Percentiles rank a stretch among this genome's conserved stretches.
Evolutionary conservation across 169 alveolate species (phyloP).

Genomic region (Babesia sp.): DNA sequence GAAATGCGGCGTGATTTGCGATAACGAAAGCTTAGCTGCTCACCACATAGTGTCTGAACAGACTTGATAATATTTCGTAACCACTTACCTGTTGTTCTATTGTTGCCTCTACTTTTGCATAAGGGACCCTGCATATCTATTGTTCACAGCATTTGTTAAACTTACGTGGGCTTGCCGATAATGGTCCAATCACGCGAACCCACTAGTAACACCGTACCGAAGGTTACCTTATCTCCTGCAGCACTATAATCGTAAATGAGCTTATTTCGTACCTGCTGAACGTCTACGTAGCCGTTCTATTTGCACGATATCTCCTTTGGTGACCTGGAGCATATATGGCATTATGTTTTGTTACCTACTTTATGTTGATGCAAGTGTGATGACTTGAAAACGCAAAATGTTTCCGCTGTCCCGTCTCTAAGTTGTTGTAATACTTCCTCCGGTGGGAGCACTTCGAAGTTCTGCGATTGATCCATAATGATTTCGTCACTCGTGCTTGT

Average conservation of each 20-base stretch:
- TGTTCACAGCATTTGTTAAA: not conserved
- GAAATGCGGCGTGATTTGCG: slow-evolving; percentile 81
- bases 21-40: slow-evolving; percentile 81
- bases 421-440: slow-evolving; percentile 43
- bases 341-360: slow-evolving; percentile 10
- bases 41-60: slow-evolving; percentile 79
- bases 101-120: slow-evolving; percentile 83
- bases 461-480: slow-evolving; percentile 38
- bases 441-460: slow-evolving; percentile 74
- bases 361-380: slow-evolving; percentile 74
- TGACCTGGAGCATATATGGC: slow-evolving; percentile 57
- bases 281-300: slow-evolving; percentile 80
- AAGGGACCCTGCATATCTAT: slow-evolving; percentile 79
- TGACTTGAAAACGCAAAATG: slow-evolving; percentile 76
- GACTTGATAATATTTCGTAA: not conserved
- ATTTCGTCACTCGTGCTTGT: slow-evolving; percentile 28
- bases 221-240: slow-evolving; percentile 73
- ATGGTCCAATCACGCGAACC: slow-evolving; percentile 85
- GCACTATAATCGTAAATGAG: not conserved
- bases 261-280: slow-evolving; percentile 73
- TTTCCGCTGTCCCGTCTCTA: slow-evolving; percentile 31
- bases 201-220: slow-evolving; percentile 84
- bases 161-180: slow-evolving; percentile 86
- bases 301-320: slow-evolving; percentile 85
- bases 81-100: slow-evolving; percentile 78